Evolutionary conservation across 2,329 filamentous ascomycete species (phyloP), one percentile per base, ranked within the genome.

Genomic region (Ilyonectria sp.): DNA sequence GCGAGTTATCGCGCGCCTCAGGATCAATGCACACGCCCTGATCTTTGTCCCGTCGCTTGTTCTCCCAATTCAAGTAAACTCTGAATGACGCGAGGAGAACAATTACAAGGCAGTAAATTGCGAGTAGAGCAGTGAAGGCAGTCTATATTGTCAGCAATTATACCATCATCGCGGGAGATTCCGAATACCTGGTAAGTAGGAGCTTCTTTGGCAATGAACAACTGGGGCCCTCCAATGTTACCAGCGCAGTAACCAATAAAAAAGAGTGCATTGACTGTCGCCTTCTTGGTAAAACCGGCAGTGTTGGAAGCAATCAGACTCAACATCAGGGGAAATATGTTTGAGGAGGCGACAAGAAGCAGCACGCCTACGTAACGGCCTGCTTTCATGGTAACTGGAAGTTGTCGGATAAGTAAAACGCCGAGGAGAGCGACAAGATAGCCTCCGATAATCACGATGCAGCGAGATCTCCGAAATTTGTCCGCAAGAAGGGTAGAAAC

Each of bases 231-330:
- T 15, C 44, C 57, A 19, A 60, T 60, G n/a, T 60, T 60, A 19
- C 57, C 57, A 21, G 57, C 57, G 29, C 57, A 60, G n/a, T 52
- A 60, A 15, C 46, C 57, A 52, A 52, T 60, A 13, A 60, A 52
- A 19, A 60, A 50, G 26, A 60, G 10, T 5, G 57, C 44, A 43
- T 60, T 52, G n/a, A 60, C 57, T 2, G 57, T 60, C 4, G 44
- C 44, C 29, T 60, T 60, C 23, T 60, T 60, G n/a, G 57, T 52
- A 19, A 60, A 60, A 2, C 57, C 57, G 10, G 57, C 44, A 11
- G 35, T 43, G 17, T 60, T 52, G 8, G 19, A 26, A 37, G 31
- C 6, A 13, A 52, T 52, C 11, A 60, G 46, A 43, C 46, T 60
- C n/a, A 60, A 15, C 57, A 60, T 60, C n/a, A 60, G 6, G 15